Percentiles rank a stretch among this genome's conserved stretches.
Conservation (phyloP, 2,329 filamentous ascomycete species). For the Zalaria sp. region DNA sequence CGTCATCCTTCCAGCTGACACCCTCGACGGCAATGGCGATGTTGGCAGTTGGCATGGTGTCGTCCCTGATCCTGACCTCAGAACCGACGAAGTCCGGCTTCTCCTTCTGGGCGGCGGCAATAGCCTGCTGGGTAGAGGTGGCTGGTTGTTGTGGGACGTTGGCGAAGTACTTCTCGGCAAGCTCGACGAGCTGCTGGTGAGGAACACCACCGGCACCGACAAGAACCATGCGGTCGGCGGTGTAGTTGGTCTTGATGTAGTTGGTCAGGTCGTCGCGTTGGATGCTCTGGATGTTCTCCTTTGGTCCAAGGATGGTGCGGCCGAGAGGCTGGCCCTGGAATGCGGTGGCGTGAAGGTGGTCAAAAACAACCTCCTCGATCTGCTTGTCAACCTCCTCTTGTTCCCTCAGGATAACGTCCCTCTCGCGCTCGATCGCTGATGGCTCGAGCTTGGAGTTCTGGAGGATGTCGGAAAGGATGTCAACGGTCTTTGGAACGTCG, state of each 20-base stretch:
- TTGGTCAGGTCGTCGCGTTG: constrained; percentile 76
- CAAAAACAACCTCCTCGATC: constrained; percentile 97
- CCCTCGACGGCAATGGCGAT: constrained; percentile 97
- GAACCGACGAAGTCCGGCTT: constrained; percentile 94
- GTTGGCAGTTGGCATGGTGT: constrained; percentile 91
- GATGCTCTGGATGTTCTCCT: constrained; percentile 97
- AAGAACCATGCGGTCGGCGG: constrained; percentile 97
- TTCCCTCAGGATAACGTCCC: constrained; percentile 95
- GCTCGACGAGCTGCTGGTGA: constrained; percentile 84
- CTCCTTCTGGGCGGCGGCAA: constrained; percentile 63
- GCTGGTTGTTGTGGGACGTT: constrained; percentile 62
- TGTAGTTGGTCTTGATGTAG: constrained; percentile 99
- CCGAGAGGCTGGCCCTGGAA: constrained; percentile 94
- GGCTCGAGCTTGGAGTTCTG: constrained; percentile 98
- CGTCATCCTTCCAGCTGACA: constrained; percentile 98
- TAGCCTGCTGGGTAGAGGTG: constrained; percentile 55
- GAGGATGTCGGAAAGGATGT: constrained; percentile 97
- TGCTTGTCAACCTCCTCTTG: constrained; percentile 99
- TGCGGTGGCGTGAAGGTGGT: constrained; percentile 95
- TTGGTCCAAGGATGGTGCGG: constrained; percentile 92
- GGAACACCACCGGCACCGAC: constrained; percentile 89
- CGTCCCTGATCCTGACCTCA: constrained; percentile 88
- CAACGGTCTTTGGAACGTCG: constrained; percentile 89
- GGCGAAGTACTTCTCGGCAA: constrained; percentile 93
- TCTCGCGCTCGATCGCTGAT: constrained; percentile 87